phyloP scores from a whole-genome alignment of 805 yeast species.

The Maudiozyma serrabonitensis region DNA sequence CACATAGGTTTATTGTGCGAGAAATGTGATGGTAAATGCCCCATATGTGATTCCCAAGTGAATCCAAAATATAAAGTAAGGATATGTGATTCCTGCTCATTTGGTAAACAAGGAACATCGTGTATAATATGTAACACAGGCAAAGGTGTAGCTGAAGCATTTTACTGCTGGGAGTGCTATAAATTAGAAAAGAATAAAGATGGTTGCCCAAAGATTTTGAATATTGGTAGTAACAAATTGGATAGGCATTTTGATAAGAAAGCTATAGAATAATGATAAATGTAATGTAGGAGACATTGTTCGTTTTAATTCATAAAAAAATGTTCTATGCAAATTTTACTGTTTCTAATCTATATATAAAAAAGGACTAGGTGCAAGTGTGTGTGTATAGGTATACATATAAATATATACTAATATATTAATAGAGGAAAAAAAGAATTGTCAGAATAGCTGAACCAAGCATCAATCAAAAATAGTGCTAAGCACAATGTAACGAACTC shows the following conservation, averaged over 20 bases:
- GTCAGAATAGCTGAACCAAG: neutral
- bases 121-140: slow-evolving; percentile 68
- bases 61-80: slow-evolving; percentile 57
- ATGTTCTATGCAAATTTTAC: neutral
- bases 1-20: slow-evolving; percentile 62
- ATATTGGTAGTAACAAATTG: slow-evolving; percentile 66
- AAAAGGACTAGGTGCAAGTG: neutral
- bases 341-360: too few relatives aligned
- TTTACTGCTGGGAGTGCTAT: slow-evolving; percentile 81
- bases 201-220: slow-evolving; percentile 82
- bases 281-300: neutral
- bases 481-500: neutral
- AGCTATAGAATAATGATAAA: slow-evolving; percentile 1
- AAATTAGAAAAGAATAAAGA: slow-evolving; percentile 70
- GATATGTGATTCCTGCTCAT: slow-evolving; percentile 79
- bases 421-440: neutral
- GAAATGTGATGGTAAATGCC: slow-evolving; percentile 87
- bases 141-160: slow-evolving; percentile 53
- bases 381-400: neutral
- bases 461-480: neutral
- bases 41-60: slow-evolving; percentile 79
- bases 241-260: slow-evolving; percentile 57
- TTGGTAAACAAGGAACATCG: slow-evolving; percentile 50
- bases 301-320: neutral
- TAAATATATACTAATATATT: neutral